These are phyloP conservation scores for Apium graveolens DNA, from an alignment of 129 eudicot species.

Conservation along the genomic window DNA sequence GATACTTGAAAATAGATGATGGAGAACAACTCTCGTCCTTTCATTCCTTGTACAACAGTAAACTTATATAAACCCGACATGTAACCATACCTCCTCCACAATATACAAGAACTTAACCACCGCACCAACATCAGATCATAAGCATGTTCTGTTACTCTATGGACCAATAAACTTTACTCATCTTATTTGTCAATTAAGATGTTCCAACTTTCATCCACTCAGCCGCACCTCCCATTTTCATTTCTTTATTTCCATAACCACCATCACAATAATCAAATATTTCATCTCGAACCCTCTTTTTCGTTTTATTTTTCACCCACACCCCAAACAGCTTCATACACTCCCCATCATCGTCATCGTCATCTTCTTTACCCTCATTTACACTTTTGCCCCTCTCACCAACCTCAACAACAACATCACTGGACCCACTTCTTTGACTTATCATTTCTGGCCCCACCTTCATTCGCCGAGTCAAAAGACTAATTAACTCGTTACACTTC, in stretches of 20 bases:
- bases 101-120: too few relatives aligned
- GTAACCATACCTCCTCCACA: too few relatives aligned
- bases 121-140: too few relatives aligned
- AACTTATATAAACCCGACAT: too few relatives aligned
- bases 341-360: slow-evolving; percentile 23
- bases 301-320: slow-evolving; percentile 42
- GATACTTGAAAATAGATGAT: too few relatives aligned
- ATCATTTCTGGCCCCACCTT: slow-evolving; percentile 57
- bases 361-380: slow-evolving; percentile 20
- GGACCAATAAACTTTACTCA: too few relatives aligned
- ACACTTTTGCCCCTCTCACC: slow-evolving; percentile 17
- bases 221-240: slow-evolving; percentile 18
- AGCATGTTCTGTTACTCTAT: too few relatives aligned
- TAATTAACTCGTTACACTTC: slow-evolving; percentile 57
- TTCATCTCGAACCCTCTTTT: slow-evolving; percentile 50
- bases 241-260: slow-evolving; percentile 26
- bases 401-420: slow-evolving; percentile 21
- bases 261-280: slow-evolving; percentile 25
- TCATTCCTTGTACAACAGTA: too few relatives aligned
- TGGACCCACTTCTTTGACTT: slow-evolving; percentile 26
- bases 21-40: not conserved
- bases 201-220: slow-evolving; percentile 37
- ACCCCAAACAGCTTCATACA: slow-evolving; percentile 76
- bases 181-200: slow-evolving; percentile 28
- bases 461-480: slow-evolving; percentile 36